Evolutionary conservation across 2,329 filamentous ascomycete species (phyloP).

Genomic region (Coccinonectria pachysandricola): DNA sequence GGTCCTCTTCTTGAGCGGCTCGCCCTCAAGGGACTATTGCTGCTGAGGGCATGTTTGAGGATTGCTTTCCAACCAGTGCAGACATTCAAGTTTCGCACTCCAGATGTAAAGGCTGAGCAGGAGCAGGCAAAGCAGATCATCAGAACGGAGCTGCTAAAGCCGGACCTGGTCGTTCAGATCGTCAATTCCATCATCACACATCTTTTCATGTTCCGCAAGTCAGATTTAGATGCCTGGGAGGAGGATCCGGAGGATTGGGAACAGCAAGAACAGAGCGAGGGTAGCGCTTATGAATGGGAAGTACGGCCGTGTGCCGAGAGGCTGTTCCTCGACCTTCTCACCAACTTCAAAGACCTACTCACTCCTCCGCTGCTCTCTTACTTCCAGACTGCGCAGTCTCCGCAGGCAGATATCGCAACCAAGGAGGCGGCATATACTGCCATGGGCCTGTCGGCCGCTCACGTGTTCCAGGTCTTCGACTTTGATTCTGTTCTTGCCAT

Average conservation of each 20-base stretch:
- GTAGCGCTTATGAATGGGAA: slow-evolving; percentile 84
- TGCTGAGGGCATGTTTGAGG: slow-evolving; percentile 72
- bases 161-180: slow-evolving; percentile 67
- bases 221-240: slow-evolving; percentile 85
- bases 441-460: slow-evolving; percentile 73
- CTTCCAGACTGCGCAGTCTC: slow-evolving; percentile 66
- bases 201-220: slow-evolving; percentile 77
- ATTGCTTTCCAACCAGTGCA: slow-evolving; percentile 75
- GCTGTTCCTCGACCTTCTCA: slow-evolving; percentile 82
- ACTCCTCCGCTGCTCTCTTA: slow-evolving; percentile 71
- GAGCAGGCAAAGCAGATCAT: slow-evolving; percentile 57
- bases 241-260: slow-evolving; percentile 96
- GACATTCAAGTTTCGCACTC: slow-evolving; percentile 73
- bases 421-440: slow-evolving; percentile 95
- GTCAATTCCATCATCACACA: slow-evolving; percentile 77
- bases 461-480: slow-evolving; percentile 64
- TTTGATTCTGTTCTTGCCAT: slow-evolving; percentile 71
- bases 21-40: slow-evolving; percentile 69
- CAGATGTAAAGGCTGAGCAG: slow-evolving; percentile 67
- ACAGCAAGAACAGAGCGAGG: slow-evolving; percentile 72
- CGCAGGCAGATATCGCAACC: slow-evolving; percentile 57
- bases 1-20: slow-evolving; percentile 65
- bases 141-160: slow-evolving; percentile 63
- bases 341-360: slow-evolving; percentile 76
- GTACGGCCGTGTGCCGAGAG: slow-evolving; percentile 89